Base-by-base conservation (phyloP, 2,329 filamentous ascomycete genomes). In the Helotiales sp. region DNA sequence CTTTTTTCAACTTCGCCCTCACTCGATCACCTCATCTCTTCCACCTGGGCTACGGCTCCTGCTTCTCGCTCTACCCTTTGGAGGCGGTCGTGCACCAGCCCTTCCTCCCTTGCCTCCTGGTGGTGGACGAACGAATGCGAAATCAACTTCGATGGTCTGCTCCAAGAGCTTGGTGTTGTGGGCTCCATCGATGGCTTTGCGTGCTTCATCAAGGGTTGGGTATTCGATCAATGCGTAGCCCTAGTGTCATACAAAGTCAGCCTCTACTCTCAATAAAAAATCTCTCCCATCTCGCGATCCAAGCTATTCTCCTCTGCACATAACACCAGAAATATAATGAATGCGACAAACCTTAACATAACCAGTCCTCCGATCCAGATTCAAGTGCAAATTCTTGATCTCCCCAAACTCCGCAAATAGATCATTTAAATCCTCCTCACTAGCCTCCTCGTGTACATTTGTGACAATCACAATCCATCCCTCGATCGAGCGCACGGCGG, bases 381-480 rank as follows among this genome's bases (percentile, higher is more conserved):
- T 95, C 71, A 95, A 75, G 70, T 95, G 90, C 70, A 93, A 72
- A 70, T 95, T 95, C 81, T 92, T 92, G 69, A 95, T 91, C 75
- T 93, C 89, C 67, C 91, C 91, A 70, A 83, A 95, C 68, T 95
- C 90, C 69, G 85, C 88, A 72, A 95, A 95, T 73, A 86, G 81
- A 72, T 95, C 91, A 69, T 89, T 88, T 56, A 95, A 73, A 46
- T 90, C 87, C 77, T 95, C 90, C 75, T 95, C 90, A 66, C 88
- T 89, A 50, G 90, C 89, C 74, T 95, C 90, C 71, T 95, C 90
- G 76, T 95, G 90, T 31, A 95, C 88, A 70, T 95, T 95, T 52
- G 90, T 93, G 64, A 90, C 90, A 62, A 91, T 86, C 69, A 95
- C 80, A 74, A 95, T 95, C 91, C 91, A 95, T 66, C 91, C 90